These are phyloP conservation scores for Apiospora malaysiana DNA, from an alignment of 2,329 filamentous ascomycete genomes.

Conservation along the genomic window DNA sequence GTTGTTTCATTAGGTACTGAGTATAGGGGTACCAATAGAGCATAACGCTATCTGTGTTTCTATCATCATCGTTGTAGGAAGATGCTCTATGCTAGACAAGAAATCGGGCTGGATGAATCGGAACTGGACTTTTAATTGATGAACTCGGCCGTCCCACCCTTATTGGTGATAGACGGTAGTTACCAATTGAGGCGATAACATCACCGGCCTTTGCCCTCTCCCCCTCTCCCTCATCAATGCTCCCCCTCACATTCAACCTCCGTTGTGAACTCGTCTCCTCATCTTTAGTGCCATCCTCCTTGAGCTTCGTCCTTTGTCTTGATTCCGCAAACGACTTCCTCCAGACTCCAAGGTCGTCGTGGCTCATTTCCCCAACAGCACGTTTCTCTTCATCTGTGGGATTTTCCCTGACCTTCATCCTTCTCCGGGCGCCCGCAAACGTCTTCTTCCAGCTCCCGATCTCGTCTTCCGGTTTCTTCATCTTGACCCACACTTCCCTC, in stretches of 20 bases:
- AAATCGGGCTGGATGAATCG: background rate
- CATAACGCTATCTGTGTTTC: background rate
- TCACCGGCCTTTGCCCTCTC: background rate
- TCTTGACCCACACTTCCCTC: constrained; percentile 14
- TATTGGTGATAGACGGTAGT: background rate
- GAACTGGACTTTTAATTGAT: background rate
- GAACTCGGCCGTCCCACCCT: background rate
- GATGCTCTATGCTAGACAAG: background rate
- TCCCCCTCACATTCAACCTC: background rate
- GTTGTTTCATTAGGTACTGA: background rate
- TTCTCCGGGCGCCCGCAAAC: background rate
- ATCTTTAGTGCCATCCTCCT: background rate
- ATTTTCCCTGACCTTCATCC: background rate
- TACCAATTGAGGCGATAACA: background rate
- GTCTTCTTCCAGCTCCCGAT: constrained; percentile 15
- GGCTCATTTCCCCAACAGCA: background rate
- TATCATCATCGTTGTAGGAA: background rate
- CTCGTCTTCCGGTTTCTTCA: background rate
- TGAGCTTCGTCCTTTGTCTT: background rate
- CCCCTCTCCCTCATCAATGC: background rate
- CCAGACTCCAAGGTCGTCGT: background rate
- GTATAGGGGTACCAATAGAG: background rate
- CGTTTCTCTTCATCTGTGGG: background rate
- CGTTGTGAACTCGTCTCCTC: background rate
- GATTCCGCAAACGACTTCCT: background rate